phyloP scores from a whole-genome alignment of 805 yeast species.

The Zygosaccharomyces gambellarensis region DNA sequence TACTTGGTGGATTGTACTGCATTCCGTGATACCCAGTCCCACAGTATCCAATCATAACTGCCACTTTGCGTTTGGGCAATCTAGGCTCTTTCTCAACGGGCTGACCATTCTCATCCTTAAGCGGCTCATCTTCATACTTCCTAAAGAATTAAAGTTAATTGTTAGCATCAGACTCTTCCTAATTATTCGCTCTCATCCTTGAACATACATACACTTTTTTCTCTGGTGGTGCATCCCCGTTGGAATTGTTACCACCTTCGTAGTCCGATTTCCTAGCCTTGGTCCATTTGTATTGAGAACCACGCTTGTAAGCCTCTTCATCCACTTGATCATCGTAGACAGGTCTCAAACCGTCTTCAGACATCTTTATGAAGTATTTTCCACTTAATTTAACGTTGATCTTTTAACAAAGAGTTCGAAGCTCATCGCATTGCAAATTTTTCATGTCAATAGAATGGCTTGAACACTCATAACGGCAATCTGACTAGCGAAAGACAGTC shows the following conservation, averaged over 20 bases:
- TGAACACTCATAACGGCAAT: not conserved
- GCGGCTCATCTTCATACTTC: slow-evolving; percentile 18
- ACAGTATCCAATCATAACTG: slow-evolving; percentile 86
- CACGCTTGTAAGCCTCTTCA: slow-evolving; percentile 40
- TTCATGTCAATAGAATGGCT: slow-evolving; percentile 1
- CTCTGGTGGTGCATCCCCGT: slow-evolving; percentile 18
- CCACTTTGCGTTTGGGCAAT: slow-evolving; percentile 88
- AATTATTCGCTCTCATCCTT: not conserved
- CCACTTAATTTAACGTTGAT: not conserved
- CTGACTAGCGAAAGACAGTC: not conserved
- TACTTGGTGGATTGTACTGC: slow-evolving; percentile 84
- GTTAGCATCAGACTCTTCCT: not conserved
- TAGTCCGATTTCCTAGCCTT: slow-evolving; percentile 30
- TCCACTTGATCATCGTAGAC: slow-evolving; percentile 36
- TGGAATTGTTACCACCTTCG: slow-evolving; percentile 11
- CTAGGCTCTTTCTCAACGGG: slow-evolving; percentile 54
- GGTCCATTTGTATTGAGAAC: slow-evolving; percentile 37
- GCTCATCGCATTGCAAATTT: slow-evolving; percentile 4
- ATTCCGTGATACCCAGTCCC: slow-evolving; percentile 96
- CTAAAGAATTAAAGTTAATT: slow-evolving; percentile 4
- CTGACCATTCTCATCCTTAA: slow-evolving; percentile 55
- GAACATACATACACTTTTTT: slow-evolving; percentile 29
- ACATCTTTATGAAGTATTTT: slow-evolving; percentile 10
- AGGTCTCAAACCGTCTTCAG: slow-evolving; percentile 24
- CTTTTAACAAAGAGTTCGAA: not conserved